Evolutionary conservation across 345 rosid species (phyloP).

Genomic region (Psidium friedrichsthalianum): DNA sequence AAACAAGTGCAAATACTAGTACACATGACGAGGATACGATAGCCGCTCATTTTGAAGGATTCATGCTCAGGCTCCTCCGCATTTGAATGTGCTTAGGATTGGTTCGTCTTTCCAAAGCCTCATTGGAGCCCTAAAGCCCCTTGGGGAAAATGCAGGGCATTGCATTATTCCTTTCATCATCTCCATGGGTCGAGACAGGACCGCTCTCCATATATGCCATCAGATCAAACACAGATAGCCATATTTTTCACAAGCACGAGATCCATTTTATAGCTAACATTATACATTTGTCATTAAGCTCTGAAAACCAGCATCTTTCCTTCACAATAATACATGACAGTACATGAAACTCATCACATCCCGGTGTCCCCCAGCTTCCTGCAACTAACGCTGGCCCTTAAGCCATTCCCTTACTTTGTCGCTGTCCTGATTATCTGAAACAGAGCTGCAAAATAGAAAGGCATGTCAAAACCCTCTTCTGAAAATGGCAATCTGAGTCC

Average conservation of each 20-base stretch:
- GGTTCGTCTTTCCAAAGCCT: too few species aligned
- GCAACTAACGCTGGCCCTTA: background rate
- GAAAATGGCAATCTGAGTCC: background rate
- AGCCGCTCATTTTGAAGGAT: background rate
- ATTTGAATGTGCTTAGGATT: background rate
- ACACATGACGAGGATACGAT: background rate
- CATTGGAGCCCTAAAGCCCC: too few species aligned
- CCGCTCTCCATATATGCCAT: background rate
- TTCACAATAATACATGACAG: background rate
- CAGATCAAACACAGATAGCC: background rate
- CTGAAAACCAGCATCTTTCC: background rate
- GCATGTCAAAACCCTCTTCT: background rate
- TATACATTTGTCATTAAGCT: background rate
- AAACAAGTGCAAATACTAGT: background rate
- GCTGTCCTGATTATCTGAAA: conserved; percentile 29
- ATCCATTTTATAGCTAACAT: background rate
- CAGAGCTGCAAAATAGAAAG: conserved; percentile 15
- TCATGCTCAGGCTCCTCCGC: background rate
- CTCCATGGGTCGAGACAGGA: background rate
- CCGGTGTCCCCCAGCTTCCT: background rate
- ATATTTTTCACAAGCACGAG: background rate
- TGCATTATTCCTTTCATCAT: background rate
- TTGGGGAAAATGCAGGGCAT: too few species aligned
- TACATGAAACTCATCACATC: background rate
- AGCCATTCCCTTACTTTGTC: conserved; percentile 8